Percentiles rank a stretch among this genome's conserved stretches.
phyloP scores from a whole-genome alignment of 2,329 filamentous ascomycete species.

The Colletotrichum sp. region DNA sequence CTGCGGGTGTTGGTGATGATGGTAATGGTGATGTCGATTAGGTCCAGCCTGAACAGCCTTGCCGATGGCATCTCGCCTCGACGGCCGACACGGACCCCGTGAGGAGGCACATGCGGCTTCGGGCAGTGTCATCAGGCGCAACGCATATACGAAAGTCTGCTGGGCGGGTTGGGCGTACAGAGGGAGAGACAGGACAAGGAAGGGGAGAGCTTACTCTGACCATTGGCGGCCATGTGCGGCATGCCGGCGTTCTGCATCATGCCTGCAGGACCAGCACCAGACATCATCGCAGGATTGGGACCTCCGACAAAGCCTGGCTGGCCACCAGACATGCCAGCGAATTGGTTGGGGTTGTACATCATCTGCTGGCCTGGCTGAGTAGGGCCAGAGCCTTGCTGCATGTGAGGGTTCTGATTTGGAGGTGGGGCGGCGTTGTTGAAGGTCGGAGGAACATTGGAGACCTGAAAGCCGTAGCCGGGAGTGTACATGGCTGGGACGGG shows the following conservation, averaged over 20 bases:
- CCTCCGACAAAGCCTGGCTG: conserved; percentile 55
- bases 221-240: conserved; percentile 63
- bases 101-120: neutral
- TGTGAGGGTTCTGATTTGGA: conserved; percentile 46
- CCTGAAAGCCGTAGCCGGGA: conserved; percentile 54
- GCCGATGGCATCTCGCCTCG: neutral
- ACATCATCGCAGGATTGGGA: conserved; percentile 61
- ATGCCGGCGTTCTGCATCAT: conserved; percentile 69
- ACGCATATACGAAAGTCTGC: conserved; percentile 2
- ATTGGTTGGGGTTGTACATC: conserved; percentile 66
- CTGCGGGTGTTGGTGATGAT: neutral
- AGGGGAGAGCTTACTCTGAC: conserved; percentile 57
- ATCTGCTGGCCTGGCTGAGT: conserved; percentile 52
- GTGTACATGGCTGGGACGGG: conserved; percentile 52
- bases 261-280: conserved; percentile 53
- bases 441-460: conserved; percentile 53
- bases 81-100: neutral
- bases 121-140: neutral
- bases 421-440: conserved; percentile 55
- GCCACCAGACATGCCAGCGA: conserved; percentile 49
- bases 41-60: neutral
- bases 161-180: neutral
- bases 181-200: conserved; percentile 25
- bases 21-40: neutral
- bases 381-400: conserved; percentile 48